phyloP scores from a whole-genome alignment of 164 flowering plant species.

The Houttuynia cordata region DNA sequence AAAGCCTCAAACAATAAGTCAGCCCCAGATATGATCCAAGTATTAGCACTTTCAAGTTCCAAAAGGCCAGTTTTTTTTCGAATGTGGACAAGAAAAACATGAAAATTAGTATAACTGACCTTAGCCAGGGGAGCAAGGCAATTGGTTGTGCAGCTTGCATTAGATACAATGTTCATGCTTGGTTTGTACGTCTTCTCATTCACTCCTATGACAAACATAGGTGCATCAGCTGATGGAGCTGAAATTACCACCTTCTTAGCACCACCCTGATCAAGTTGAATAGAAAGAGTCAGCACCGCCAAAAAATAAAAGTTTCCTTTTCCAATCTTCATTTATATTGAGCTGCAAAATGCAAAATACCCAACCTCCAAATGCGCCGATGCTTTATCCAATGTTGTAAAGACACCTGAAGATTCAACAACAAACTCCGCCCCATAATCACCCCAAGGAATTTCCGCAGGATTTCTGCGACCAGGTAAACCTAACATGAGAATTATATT shows the following conservation, averaged over 20 bases:
- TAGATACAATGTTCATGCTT: constrained; percentile 88
- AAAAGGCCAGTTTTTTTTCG: background rate
- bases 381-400: constrained; percentile 81
- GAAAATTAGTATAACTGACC: constrained; percentile 19
- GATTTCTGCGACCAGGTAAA: constrained; percentile 40
- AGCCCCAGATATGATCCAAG: background rate
- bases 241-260: constrained; percentile 93
- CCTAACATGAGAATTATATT: background rate
- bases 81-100: background rate
- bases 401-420: constrained; percentile 94
- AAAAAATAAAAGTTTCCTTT: background rate
- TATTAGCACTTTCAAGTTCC: background rate
- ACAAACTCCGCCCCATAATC: constrained; percentile 87
- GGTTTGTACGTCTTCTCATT: constrained; percentile 79
- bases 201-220: constrained; percentile 98
- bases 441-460: constrained; percentile 93
- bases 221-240: constrained; percentile 99
- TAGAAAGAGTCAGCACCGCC: background rate
- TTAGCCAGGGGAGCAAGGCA: constrained; percentile 95
- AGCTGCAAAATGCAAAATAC: background rate
- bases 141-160: constrained; percentile 97
- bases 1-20: background rate
- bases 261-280: constrained; percentile 54
- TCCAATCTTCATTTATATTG: background rate
- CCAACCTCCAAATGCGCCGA: constrained; percentile 69